These are phyloP conservation scores for Inga leiocalycina DNA, from an alignment of 306 rosid genomes.

Conservation along the genomic window DNA sequence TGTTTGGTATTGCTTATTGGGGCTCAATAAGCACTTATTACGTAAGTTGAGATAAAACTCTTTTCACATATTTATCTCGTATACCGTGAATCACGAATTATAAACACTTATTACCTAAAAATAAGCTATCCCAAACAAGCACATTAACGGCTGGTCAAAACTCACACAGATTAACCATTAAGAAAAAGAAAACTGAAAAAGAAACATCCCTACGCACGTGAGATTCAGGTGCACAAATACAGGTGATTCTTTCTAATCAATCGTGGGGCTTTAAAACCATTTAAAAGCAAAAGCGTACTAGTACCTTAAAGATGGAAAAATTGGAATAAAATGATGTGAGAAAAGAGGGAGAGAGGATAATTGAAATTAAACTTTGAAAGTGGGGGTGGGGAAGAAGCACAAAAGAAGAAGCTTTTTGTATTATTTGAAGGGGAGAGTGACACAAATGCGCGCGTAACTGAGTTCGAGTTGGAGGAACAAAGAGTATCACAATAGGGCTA, in stretches of 20 bases:
- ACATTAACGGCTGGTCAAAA: background rate
- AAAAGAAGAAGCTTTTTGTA: constrained; percentile 4
- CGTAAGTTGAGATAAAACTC: no score
- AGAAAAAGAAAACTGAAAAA: background rate
- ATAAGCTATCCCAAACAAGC: no score
- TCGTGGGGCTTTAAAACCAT: background rate
- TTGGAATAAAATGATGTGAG: background rate
- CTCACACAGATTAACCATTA: background rate
- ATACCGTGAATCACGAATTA: no score
- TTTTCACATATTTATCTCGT: no score
- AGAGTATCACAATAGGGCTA: background rate
- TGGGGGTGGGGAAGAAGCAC: background rate
- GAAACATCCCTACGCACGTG: background rate
- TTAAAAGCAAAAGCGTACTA: background rate
- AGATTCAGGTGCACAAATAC: background rate
- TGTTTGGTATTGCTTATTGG: no score
- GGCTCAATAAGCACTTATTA: no score
- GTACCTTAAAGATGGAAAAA: background rate
- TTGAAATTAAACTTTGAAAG: background rate
- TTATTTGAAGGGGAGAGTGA: background rate
- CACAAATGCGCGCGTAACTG: background rate
- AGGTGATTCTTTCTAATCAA: background rate
- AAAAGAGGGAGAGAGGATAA: background rate
- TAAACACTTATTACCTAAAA: no score
- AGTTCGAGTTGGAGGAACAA: background rate